A percentile compares a stretch with the other conserved stretches of the same genome.
Conservation (phyloP, 2,329 filamentous ascomycete genomes). For the Simplicillium aogashimaense region DNA sequence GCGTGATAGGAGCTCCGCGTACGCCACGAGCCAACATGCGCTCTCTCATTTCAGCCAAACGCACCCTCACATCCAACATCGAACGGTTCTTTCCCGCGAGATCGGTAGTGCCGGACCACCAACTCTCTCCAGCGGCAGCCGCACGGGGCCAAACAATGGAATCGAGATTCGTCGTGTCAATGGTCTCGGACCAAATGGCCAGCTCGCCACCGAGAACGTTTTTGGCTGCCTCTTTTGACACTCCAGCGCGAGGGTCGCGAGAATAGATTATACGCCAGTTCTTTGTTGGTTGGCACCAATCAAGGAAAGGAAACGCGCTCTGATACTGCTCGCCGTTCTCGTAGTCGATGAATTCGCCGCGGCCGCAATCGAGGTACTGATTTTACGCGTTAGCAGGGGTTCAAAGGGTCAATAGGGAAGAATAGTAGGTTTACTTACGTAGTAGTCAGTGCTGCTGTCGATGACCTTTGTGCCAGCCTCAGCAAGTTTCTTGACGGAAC, state of each 20-base stretch:
- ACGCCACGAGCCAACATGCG: conserved; percentile 61
- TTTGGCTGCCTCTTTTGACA: conserved; percentile 51
- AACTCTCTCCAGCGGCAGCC: conserved; percentile 63
- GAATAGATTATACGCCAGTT: conserved; percentile 76
- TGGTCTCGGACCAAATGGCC: conserved; percentile 74
- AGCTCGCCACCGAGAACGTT: conserved; percentile 74
- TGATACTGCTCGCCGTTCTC: conserved; percentile 41
- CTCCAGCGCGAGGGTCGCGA: conserved; percentile 60
- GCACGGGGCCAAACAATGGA: conserved; percentile 68
- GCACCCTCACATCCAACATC: conserved; percentile 57
- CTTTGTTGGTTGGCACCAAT: conserved; percentile 75
- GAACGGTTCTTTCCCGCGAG: conserved; percentile 57
- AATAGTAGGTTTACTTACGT: conserved; percentile 39
- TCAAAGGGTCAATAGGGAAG: not conserved
- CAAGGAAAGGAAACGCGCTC: conserved; percentile 57
- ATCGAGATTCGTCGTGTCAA: conserved; percentile 67
- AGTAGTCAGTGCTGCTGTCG: conserved; percentile 67
- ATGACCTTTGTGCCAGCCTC: conserved; percentile 59
- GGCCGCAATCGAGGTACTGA: conserved; percentile 74
- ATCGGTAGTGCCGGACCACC: conserved; percentile 69
- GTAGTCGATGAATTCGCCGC: conserved; percentile 71
- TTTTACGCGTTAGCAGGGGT: conserved; percentile 11
- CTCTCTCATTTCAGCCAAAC: conserved; percentile 69
- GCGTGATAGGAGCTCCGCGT: conserved; percentile 53
- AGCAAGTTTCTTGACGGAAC: conserved; percentile 50